Evolutionary conservation across 805 yeast genomes (phyloP).

Genomic region (Hanseniaspora valbyensis): DNA sequence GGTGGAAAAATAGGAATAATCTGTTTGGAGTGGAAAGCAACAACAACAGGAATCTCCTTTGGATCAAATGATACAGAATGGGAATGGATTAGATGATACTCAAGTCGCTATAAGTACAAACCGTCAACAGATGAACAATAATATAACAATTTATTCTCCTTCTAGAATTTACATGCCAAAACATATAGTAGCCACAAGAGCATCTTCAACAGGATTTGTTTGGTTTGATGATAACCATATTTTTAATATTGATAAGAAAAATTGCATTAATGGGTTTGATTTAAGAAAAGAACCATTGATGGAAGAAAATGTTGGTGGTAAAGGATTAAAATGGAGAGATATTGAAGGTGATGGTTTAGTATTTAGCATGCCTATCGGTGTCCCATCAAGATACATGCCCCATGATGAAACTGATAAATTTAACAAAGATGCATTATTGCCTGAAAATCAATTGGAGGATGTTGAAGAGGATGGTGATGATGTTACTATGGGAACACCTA

Average conservation of each 20-base stretch:
- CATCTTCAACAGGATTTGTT: constrained; percentile 28
- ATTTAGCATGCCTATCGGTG: constrained; percentile 17
- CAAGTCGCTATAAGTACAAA: constrained; percentile 52
- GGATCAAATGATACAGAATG: no score
- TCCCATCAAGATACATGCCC: not conserved
- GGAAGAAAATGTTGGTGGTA: constrained; percentile 25
- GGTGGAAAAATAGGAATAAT: no score
- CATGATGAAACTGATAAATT: not conserved
- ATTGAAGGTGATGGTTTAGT: constrained; percentile 29
- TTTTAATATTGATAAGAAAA: constrained; percentile 29
- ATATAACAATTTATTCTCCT: constrained; percentile 58
- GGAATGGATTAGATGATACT: not conserved
- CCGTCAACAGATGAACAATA: constrained; percentile 54
- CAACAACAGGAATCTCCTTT: no score
- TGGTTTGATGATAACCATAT: constrained; percentile 29
- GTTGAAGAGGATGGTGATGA: not conserved
- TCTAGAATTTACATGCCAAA: constrained; percentile 63
- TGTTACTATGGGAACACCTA: not conserved
- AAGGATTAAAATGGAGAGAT: constrained; percentile 29
- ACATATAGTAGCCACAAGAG: constrained; percentile 29
- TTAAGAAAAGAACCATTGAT: constrained; percentile 26
- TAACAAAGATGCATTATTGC: no score
- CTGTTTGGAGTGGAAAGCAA: no score
- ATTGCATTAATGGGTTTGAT: constrained; percentile 28
- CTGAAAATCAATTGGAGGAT: not conserved